Evolutionary conservation across 2,329 filamentous ascomycete genomes (phyloP).

Genomic region (Epichloe gansuensis): DNA sequence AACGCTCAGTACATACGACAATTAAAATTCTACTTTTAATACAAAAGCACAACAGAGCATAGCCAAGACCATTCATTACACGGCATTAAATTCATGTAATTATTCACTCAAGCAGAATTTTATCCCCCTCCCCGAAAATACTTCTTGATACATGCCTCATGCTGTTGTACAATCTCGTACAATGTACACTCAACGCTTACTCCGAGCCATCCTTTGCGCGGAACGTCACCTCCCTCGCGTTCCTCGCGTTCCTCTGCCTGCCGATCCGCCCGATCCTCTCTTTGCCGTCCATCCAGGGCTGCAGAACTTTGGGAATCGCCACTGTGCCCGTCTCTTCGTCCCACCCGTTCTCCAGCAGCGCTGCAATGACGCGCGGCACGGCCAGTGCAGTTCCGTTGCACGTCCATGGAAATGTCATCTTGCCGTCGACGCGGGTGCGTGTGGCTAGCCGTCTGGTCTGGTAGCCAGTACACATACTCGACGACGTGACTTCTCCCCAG

Average conservation of each 20-base stretch:
- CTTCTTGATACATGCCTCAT: too few relatives aligned
- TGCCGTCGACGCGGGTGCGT: constrained; percentile 44
- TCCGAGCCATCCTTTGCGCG: not conserved
- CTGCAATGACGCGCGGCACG: constrained; percentile 78
- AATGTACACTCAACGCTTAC: too few relatives aligned
- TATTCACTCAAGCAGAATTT: too few relatives aligned
- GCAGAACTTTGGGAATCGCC: constrained; percentile 63
- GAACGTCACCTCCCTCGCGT: constrained; percentile 3
- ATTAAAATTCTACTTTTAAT: too few relatives aligned
- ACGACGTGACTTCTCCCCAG: constrained; percentile 89
- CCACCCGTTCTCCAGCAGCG: constrained; percentile 85
- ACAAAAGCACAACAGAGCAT: too few relatives aligned
- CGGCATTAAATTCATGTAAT: too few relatives aligned
- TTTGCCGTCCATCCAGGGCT: constrained; percentile 72
- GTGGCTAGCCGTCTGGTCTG: constrained; percentile 76
- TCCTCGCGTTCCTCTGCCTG: constrained; percentile 12
- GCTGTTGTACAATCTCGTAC: too few relatives aligned
- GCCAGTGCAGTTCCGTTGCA: constrained; percentile 91
- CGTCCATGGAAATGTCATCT: constrained; percentile 69
- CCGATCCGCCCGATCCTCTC: constrained; percentile 43
- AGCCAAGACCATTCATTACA: too few relatives aligned
- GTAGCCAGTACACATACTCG: constrained; percentile 90
- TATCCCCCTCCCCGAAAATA: too few relatives aligned
- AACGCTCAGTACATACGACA: too few relatives aligned
- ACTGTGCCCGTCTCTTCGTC: constrained; percentile 57